Base-by-base conservation (phyloP, 2,329 filamentous ascomycete genomes). In the Epichloe sibirici region DNA sequence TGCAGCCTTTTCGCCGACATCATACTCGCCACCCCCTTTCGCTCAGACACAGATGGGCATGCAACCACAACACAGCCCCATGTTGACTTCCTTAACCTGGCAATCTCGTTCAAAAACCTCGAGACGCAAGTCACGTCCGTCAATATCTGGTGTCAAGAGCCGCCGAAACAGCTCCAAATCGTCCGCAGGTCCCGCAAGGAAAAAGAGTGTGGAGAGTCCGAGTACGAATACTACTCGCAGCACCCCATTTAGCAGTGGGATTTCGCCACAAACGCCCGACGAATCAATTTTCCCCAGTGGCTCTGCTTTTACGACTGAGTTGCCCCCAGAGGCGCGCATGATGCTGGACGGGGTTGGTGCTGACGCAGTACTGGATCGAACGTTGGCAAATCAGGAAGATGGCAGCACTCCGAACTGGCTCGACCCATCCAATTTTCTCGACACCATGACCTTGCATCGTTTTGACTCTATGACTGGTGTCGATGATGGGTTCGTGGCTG, bases 261-360 rank as follows among this genome's bases (percentile, higher is more conserved):
- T 61, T 3, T 55, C 61, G 1, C 58, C 54, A 0, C 40, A 52
- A 23, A 57, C 59, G 23, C 58, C 56, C 3, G 51, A 43, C 55
- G 59, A 21, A 53, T 8, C 12, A 15, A 7, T 31, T 8, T 44
- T 44, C 4, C 13, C 63, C 1, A 57, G 57, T 2, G 55, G 56
- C 1, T 73, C 71, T 0, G 62, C 61, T 1, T 75, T 75, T 49
- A 74, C 72, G 0, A 59, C 70, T 0, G 68, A 73, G 54, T 57
- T 75, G 6, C 66, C 73, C 0, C 57, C 67, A 1, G 72, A 75
- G 48, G 66, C 69, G 2, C 72, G 68, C 57, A 69, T 71, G 69
- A 62, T 75, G 57, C 58, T 64, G 40, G 54, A 53, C 6, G 65
- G 65, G 6, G 50, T 67, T 12, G 64, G 66, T 34, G 61, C 67